These are phyloP conservation scores for Citropsis articulata DNA, from an alignment of 345 rosid genomes.

Conservation along the genomic window DNA sequence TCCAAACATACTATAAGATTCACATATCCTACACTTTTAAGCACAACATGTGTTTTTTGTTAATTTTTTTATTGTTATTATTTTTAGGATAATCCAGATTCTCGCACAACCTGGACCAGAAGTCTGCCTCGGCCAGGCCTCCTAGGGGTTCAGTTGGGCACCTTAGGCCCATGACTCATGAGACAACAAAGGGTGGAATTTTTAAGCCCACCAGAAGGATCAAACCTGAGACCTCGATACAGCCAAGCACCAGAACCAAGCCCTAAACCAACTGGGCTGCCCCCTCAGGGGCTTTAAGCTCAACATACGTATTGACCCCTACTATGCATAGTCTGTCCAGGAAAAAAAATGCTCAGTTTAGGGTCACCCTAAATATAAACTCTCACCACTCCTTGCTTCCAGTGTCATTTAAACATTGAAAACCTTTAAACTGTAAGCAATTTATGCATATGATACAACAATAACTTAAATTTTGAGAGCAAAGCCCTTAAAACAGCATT, in stretches of 20 bases:
- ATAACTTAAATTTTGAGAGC: neutral
- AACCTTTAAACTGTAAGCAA: neutral
- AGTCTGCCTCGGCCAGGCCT: too few species aligned
- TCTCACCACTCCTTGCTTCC: neutral
- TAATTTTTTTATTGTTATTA: too few species aligned
- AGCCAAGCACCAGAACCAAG: too few species aligned
- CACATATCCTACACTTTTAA: neutral
- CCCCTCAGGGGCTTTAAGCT: neutral
- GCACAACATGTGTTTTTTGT: neutral
- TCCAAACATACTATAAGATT: neutral
- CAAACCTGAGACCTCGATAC: too few species aligned
- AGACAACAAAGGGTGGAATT: too few species aligned
- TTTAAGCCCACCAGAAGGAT: too few species aligned
- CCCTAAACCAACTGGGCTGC: too few species aligned
- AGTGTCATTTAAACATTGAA: neutral
- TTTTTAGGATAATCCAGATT: too few species aligned
- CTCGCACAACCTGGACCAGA: too few species aligned
- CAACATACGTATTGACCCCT: neutral
- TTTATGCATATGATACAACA: neutral
- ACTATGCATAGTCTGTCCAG: neutral
- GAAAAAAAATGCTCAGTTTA: neutral
- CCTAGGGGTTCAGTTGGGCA: too few species aligned
- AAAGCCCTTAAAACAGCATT: neutral
- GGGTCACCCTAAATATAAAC: neutral
- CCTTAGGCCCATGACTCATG: too few species aligned